These are phyloP conservation scores for Plasmodium fragile DNA, from an alignment of 169 alveolate genomes.

Conservation along the genomic window DNA sequence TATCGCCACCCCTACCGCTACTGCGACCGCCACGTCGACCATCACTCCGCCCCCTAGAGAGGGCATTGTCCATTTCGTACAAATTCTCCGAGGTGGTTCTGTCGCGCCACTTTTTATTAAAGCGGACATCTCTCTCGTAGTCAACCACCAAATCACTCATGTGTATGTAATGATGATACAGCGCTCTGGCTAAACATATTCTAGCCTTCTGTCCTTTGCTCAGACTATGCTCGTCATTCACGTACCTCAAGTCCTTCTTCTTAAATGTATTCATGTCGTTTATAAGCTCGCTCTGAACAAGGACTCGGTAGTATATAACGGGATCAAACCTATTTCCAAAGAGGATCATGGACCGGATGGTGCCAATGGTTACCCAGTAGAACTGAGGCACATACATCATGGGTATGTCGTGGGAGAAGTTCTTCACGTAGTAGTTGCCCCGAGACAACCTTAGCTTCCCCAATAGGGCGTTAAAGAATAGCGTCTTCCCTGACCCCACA, in stretches of 20 bases:
- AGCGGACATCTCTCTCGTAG: neutral
- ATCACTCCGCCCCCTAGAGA: neutral
- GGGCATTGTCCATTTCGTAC: neutral
- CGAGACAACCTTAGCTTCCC: conserved; percentile 60
- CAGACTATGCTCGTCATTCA: conserved; percentile 85
- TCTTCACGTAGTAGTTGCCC: conserved; percentile 47
- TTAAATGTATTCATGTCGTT: conserved; percentile 85
- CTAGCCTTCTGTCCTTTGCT: conserved; percentile 96
- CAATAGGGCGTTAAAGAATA: conserved; percentile 86
- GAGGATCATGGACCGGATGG: conserved; percentile 83
- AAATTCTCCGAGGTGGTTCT: neutral
- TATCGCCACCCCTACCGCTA: too few species aligned
- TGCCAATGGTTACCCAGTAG: conserved; percentile 89
- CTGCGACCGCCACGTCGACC: neutral
- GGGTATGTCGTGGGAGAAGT: conserved; percentile 76
- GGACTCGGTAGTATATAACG: conserved; percentile 66
- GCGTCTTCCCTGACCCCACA: conserved; percentile 93
- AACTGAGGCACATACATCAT: conserved; percentile 86
- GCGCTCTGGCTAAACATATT: conserved; percentile 93
- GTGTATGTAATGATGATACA: conserved; percentile 82
- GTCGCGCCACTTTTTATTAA: neutral
- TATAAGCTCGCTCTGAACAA: conserved; percentile 79
- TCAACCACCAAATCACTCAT: neutral
- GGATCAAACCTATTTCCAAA: conserved; percentile 83
- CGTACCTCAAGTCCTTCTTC: conserved; percentile 80